Conservation (phyloP, 106 monocot genomes). For the Dendrobium catenatum region DNA sequence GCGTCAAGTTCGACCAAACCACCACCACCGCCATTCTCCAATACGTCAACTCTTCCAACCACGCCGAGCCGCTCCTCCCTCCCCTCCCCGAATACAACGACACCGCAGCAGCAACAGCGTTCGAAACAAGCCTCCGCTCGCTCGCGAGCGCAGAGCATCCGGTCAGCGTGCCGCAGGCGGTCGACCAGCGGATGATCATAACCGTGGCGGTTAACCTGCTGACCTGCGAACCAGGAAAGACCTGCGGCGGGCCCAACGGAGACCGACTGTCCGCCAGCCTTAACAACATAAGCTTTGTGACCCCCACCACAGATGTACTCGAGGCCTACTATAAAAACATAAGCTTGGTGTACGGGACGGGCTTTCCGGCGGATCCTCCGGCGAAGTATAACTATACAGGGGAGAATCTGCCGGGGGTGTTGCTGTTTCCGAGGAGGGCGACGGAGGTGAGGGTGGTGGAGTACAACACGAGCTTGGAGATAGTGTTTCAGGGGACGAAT, state of each 20-base stretch:
- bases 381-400: slow-evolving; percentile 46
- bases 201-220: slow-evolving; percentile 40
- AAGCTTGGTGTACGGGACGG: slow-evolving; percentile 29
- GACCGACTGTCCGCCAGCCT: slow-evolving; percentile 34
- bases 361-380: slow-evolving; percentile 54
- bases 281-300: slow-evolving; percentile 60
- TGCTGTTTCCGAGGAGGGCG: slow-evolving; percentile 13
- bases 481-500: slow-evolving; percentile 70
- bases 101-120: slow-evolving; percentile 43
- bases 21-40: slow-evolving; percentile 50
- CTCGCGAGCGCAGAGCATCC: slow-evolving; percentile 9
- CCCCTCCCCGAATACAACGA: slow-evolving; percentile 49
- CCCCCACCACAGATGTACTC: slow-evolving; percentile 39
- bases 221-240: slow-evolving; percentile 19
- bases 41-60: slow-evolving; percentile 7
- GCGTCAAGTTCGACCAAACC: slow-evolving; percentile 31
- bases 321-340: slow-evolving; percentile 30
- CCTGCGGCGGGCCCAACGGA: background rate
- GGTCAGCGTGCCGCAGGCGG: slow-evolving; percentile 34
- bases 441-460: slow-evolving; percentile 54
- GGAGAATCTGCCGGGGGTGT: background rate
- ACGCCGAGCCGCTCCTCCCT: slow-evolving; percentile 27
- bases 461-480: slow-evolving; percentile 49
- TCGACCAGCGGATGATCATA: slow-evolving; percentile 54
- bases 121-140: slow-evolving; percentile 34